Conservation (phyloP, 352 stramenopile species). For the Phytophthora ohioensis region DNA sequence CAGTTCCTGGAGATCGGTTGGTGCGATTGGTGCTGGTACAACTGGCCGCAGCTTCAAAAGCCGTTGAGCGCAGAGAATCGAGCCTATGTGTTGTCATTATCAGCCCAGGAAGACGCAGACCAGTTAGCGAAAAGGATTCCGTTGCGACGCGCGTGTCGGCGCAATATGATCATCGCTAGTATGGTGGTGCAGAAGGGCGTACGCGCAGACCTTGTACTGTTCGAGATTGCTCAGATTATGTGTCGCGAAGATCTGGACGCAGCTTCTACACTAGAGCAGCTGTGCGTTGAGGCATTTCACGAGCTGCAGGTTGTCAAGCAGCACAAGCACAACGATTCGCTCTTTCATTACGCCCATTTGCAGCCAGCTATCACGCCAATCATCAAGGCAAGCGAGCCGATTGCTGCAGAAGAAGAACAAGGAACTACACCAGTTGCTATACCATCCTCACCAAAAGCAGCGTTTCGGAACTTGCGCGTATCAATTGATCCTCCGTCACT, state of each 20-base stretch:
- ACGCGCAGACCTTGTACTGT: slow-evolving; percentile 64
- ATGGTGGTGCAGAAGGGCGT: slow-evolving; percentile 85
- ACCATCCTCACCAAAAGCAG: slow-evolving; percentile 33
- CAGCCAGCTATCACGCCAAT: slow-evolving; percentile 26
- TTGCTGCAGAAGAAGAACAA: slow-evolving; percentile 14
- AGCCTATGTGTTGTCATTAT: slow-evolving; percentile 71
- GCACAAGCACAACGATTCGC: slow-evolving; percentile 36
- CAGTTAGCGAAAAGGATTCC: slow-evolving; percentile 74
- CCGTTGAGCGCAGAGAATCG: slow-evolving; percentile 69
- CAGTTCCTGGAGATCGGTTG: slow-evolving; percentile 96
- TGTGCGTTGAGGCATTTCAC: slow-evolving; percentile 80
- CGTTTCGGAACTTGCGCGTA: slow-evolving; percentile 53
- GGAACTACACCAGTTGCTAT: slow-evolving; percentile 23
- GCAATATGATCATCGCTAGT: slow-evolving; percentile 85
- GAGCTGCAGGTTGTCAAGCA: slow-evolving; percentile 54
- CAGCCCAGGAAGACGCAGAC: slow-evolving; percentile 64
- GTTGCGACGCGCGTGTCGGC: slow-evolving; percentile 71
- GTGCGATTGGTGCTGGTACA: slow-evolving; percentile 99
- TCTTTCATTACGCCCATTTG: slow-evolving; percentile 28
- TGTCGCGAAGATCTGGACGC: slow-evolving; percentile 83
- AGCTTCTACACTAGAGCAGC: slow-evolving; percentile 67
- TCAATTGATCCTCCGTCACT: slow-evolving; percentile 59
- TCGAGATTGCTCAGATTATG: slow-evolving; percentile 86
- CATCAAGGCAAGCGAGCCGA: slow-evolving; percentile 22
- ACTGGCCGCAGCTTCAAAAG: slow-evolving; percentile 94